Base-by-base conservation (phyloP, 192 early-diverging fungal species). In the Paraglomus brasilianum region DNA sequence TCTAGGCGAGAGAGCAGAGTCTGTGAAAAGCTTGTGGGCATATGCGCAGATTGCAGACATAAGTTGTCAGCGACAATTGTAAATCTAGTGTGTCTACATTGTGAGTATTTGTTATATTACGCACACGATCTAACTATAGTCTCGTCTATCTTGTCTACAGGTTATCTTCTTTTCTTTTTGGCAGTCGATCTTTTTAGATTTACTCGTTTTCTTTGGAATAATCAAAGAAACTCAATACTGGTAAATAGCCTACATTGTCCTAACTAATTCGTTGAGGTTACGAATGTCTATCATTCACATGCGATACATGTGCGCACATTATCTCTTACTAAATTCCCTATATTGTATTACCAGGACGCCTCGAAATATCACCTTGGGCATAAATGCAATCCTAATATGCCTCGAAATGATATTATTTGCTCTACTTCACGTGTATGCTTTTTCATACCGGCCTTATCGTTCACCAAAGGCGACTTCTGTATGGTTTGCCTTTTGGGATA, bases 321-420 rank as follows among this genome's bases (percentile, higher is more conserved):
- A 36, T 68, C 8, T 10, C 8, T 59, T 53, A 59, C 57, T 9
- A 60, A 71, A 0, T 74, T 78, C 66, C 47, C 72, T 57, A 60
- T 53, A 8, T 72, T 70, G 1, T 56, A 71, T 36, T 73, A 70
- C 56, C 76, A 75, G 78, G 69, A 68, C 52, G 44, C 73, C 19
- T 13, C 22, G 40, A 7, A 76, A 76, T 48, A 74, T 79, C n/a
- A 69, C 71, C 36, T 60, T 72, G 19, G 78, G 78, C 39, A 71
- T 79, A 19, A 58, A 62, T 2, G 78, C 75, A 0, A 43, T 79
- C 30, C 61, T 76, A 22, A 42, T 79, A 14, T 75, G 75, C 58
- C 40, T 79, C 15, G 78, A 79, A 65, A 79, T 79, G 78, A 75
- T 76, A 10, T 41, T 74, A 65, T 79, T 79, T 71, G 61, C 78